Evolutionary conservation across 2,329 filamentous ascomycete genomes (phyloP).

Genomic region (Cladosporium phlei): DNA sequence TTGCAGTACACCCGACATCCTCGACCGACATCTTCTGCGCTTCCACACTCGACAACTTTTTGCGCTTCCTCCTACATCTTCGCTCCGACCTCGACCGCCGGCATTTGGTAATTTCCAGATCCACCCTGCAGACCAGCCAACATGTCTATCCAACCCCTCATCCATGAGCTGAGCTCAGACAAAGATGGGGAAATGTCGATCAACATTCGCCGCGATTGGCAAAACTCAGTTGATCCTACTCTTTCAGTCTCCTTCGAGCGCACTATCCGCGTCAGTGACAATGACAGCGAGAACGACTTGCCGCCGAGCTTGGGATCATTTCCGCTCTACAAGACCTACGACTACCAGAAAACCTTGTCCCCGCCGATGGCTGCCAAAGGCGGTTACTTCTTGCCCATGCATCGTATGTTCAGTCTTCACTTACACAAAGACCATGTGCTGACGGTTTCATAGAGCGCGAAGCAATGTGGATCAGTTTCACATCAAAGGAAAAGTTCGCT

Average conservation of each 20-base stretch:
- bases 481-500: constrained; percentile 26
- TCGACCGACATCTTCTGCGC: no score
- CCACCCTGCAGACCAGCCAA: no score
- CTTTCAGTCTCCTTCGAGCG: constrained; percentile 37
- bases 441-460: constrained; percentile 28
- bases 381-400: constrained; percentile 46
- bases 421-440: background rate
- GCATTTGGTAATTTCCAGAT: no score
- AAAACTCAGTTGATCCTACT: background rate
- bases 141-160: background rate
- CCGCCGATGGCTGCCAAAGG: constrained; percentile 36
- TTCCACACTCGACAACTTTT: no score
- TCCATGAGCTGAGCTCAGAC: background rate
- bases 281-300: constrained; percentile 27
- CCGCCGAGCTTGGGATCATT: constrained; percentile 38
- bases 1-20: no score
- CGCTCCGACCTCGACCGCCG: no score
- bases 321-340: constrained; percentile 35
- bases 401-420: constrained; percentile 21
- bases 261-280: constrained; percentile 43
- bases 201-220: background rate
- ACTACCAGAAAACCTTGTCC: constrained; percentile 34
- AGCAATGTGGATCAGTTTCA: constrained; percentile 42
- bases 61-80: no score
- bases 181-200: no score